Evolutionary conservation across 2,329 filamentous ascomycete species (phyloP), one percentile per base, ranked within the genome.

Genomic region (Pestalotiopsis sp.): DNA sequence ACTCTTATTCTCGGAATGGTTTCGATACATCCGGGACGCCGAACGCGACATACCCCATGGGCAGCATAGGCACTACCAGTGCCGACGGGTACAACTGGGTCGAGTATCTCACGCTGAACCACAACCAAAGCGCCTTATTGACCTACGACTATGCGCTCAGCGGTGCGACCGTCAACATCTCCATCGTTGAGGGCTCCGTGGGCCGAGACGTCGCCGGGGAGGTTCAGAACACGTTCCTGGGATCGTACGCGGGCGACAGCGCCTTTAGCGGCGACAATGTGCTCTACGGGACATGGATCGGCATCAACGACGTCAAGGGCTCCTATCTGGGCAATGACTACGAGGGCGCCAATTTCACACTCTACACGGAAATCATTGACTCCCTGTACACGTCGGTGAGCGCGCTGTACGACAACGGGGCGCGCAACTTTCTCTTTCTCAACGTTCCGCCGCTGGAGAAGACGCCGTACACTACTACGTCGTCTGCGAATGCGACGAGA

Each of bases 381-480:
- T 36, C 57, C 4, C 6, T 27, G 9, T n/a, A n/a, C 13, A 3
- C 11, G 2, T 13, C 85, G 1, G 74, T 85, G 0, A 77, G 83
- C 66, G 68, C 81, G 23, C 78, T 92, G 6, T 89, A 89, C 70
- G 75, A 78, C 2, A 79, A 81, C 2, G 89, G 89, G 0, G 84
- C 84, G 2, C 80, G 89, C 4, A 89, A 89, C 67, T 91, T 91
- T 69, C 80, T 85, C 2, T 83, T 91, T 66, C 70, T 91, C 38
- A 89, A 84, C 66, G 88, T 90, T 0, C 89, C 90, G 1, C 86
- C 86, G 1, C 78, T 90, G 3, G 83, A 91, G 68, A 81, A 85
- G 11, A 83, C 83, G 52, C 88, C 88, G 0, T 72, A 86, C 65
- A 85, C 82, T 0, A 72, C 83, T 7, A 79, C 74, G 1, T 59